Conservation (phyloP, 306 rosid species). For the Datisca glomerata region DNA sequence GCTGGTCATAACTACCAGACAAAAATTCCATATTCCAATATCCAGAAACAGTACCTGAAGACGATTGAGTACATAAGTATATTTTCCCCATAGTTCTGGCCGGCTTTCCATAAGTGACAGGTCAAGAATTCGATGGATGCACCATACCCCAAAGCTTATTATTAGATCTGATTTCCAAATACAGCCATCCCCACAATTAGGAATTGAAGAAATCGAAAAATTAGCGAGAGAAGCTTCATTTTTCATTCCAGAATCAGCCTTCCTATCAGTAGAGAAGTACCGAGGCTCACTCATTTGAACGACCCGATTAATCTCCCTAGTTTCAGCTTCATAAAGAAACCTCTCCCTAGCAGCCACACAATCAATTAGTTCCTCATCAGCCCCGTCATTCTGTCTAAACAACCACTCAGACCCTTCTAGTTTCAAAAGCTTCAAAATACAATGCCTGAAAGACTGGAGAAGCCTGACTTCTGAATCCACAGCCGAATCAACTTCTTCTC, state of each 20-base stretch:
- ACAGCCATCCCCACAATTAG: constrained; percentile 90
- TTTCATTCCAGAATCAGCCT: constrained; percentile 29
- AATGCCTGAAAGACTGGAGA: constrained; percentile 66
- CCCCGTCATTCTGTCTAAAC: constrained; percentile 79
- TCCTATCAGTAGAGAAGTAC: constrained; percentile 42
- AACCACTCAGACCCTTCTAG: constrained; percentile 94
- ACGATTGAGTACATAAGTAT: constrained; percentile 84
- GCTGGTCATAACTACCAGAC: not conserved
- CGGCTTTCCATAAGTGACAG: constrained; percentile 93
- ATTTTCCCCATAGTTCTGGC: constrained; percentile 98
- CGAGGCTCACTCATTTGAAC: constrained; percentile 34
- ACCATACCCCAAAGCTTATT: constrained; percentile 96
- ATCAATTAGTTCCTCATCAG: constrained; percentile 83
- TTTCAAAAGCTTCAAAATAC: constrained; percentile 72
- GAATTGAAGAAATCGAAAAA: constrained; percentile 46
- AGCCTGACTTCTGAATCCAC: constrained; percentile 60
- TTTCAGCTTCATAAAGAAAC: constrained; percentile 59
- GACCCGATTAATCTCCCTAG: constrained; percentile 40
- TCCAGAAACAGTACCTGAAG: constrained; percentile 59
- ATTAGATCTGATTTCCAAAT: constrained; percentile 71
- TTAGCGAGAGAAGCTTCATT: constrained; percentile 22
- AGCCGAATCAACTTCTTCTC: constrained; percentile 37
- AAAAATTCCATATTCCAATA: not conserved
- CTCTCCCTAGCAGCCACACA: constrained; percentile 89
- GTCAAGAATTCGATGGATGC: constrained; percentile 86